phyloP scores from a whole-genome alignment of 257 asterid species.

The Fraxinus excelsior region DNA sequence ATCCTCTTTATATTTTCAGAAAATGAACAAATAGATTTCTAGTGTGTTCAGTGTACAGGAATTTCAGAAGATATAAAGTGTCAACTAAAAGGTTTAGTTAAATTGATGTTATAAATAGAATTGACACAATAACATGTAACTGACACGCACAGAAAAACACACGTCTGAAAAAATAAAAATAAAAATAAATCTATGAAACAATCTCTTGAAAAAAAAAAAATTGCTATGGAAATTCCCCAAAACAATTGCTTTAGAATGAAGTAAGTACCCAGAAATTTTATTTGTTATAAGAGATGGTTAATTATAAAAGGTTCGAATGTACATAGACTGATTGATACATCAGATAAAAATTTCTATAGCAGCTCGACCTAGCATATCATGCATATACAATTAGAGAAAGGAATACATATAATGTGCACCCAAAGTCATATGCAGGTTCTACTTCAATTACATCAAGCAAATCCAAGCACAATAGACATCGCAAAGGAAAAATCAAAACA shows the following conservation, averaged over 20 bases:
- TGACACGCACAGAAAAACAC: not conserved
- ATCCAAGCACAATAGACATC: not conserved
- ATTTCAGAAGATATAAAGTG: not conserved
- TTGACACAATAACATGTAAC: not conserved
- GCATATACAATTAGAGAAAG: not conserved
- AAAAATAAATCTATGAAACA: too few species aligned
- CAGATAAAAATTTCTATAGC: not conserved
- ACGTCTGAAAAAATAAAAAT: not conserved
- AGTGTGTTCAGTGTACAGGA: not conserved
- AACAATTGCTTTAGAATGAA: not conserved
- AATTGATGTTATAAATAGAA: not conserved
- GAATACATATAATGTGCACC: not conserved
- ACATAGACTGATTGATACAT: not conserved
- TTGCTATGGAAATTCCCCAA: too few species aligned
- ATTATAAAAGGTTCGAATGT: not conserved
- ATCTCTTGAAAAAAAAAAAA: not conserved
- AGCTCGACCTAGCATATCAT: not conserved
- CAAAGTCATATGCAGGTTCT: not conserved
- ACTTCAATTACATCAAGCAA: not conserved
- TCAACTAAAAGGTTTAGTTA: not conserved
- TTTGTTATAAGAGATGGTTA: not conserved
- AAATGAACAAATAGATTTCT: not conserved
- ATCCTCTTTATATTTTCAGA: not conserved
- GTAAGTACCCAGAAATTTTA: not conserved
- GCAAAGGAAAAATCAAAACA: not conserved